Conservation (phyloP, 371 early-diverging fungal genomes). For the Fennellomyces sp. region DNA sequence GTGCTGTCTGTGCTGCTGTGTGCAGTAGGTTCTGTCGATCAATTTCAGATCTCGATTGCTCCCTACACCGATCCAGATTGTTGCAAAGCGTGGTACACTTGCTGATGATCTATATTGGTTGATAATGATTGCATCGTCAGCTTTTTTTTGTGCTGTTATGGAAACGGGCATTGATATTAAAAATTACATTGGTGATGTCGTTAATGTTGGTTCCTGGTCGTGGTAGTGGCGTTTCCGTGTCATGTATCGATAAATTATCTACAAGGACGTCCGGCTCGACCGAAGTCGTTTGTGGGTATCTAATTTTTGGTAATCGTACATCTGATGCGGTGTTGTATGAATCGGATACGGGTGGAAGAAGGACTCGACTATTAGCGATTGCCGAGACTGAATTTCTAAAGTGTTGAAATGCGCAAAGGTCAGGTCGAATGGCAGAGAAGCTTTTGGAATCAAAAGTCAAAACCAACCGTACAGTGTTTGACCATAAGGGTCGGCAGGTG, state of each 20-base stretch:
- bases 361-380: neutral
- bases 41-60: constrained; percentile 8
- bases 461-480: neutral
- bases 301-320: constrained; percentile 3
- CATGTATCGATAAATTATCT: neutral
- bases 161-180: too few relatives aligned
- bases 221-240: too few relatives aligned
- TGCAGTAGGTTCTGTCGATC: constrained; percentile 6
- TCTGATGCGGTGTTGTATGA: neutral
- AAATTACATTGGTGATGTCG: too few relatives aligned
- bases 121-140: too few relatives aligned
- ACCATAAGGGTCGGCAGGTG: neutral
- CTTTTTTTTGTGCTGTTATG: neutral
- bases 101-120: constrained; percentile 7
- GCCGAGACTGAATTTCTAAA: neutral
- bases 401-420: neutral
- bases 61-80: constrained; percentile 10
- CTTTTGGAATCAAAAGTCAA: neutral
- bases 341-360: neutral
- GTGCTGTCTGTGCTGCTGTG: constrained; percentile 6
- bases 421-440: neutral
- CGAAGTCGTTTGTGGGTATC: constrained; percentile 6
- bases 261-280: neutral
- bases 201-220: too few relatives aligned
- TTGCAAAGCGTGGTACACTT: constrained; percentile 16